A percentile compares a stretch with the other conserved stretches of the same genome.
phyloP scores from a whole-genome alignment of 208 protist genomes.

The Leishmania turanica region DNA sequence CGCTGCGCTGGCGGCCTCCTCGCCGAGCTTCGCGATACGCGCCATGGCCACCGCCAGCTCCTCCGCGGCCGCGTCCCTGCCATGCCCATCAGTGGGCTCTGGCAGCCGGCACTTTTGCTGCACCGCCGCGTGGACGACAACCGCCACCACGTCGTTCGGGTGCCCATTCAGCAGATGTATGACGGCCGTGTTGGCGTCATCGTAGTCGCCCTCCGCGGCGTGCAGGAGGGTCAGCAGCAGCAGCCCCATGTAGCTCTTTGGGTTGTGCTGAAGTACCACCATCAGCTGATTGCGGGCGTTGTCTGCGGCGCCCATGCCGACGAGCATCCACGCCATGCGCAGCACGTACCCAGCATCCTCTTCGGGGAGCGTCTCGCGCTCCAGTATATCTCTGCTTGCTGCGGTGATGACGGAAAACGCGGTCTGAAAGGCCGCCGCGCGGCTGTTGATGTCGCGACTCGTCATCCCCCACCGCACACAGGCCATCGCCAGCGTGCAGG shows the following conservation, averaged over 20 bases:
- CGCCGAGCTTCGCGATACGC: constrained; percentile 30
- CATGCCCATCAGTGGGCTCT: constrained; percentile 14
- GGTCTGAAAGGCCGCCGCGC: constrained; percentile 20
- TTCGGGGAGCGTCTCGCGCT: constrained; percentile 6
- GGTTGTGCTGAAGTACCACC: constrained; percentile 32
- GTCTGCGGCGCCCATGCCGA: constrained; percentile 39
- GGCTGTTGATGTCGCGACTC: constrained; percentile 22
- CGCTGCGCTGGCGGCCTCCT: constrained; percentile 22
- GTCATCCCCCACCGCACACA: constrained; percentile 31
- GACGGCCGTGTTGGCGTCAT: constrained; percentile 37
- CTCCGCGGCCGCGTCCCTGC: constrained; percentile 24
- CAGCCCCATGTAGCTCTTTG: constrained; percentile 50
- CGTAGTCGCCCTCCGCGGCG: constrained; percentile 50
- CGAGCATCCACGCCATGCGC: constrained; percentile 68
- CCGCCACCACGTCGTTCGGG: constrained; percentile 43
- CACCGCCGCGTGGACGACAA: constrained; percentile 46
- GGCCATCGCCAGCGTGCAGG: constrained; percentile 41
- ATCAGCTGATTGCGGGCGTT: constrained; percentile 32
- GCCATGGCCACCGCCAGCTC: constrained; percentile 49
- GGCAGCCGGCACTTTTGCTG: constrained; percentile 10
- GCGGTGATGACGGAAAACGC: constrained; percentile 21
- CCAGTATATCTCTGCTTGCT: constrained; percentile 20
- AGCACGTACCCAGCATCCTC: constrained; percentile 40
- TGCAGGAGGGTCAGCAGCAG: constrained; percentile 65
- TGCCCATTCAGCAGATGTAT: constrained; percentile 41